Evolutionary conservation across 306 rosid genomes (phyloP).

Genomic region (Acacia crassicarpa): DNA sequence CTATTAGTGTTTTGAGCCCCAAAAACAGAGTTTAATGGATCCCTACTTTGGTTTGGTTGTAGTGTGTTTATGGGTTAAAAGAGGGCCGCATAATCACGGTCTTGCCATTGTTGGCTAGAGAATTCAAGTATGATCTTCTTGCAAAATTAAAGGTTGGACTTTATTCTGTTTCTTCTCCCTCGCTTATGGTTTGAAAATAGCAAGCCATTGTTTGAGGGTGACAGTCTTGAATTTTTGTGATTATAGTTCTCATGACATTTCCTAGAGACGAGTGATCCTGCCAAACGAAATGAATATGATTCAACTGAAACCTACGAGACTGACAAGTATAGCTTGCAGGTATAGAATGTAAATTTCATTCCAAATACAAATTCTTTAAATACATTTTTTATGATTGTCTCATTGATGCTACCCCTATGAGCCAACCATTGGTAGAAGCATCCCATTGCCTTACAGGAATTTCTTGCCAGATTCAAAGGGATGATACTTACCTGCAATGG

Average conservation of each 20-base stretch:
- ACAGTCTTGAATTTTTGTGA: too few relatives aligned
- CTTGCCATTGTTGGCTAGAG: background rate
- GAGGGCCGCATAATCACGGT: background rate
- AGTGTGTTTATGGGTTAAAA: background rate
- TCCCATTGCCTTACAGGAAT: constrained; percentile 52
- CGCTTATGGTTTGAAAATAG: constrained; percentile 20
- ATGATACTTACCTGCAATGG: constrained; percentile 89
- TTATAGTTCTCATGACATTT: too few relatives aligned
- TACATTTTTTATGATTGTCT: constrained; percentile 20
- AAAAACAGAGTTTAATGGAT: background rate
- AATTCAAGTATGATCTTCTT: constrained; percentile 1
- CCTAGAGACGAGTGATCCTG: constrained; percentile 44
- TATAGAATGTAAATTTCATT: constrained; percentile 27
- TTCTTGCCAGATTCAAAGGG: constrained; percentile 76
- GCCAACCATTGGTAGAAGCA: background rate
- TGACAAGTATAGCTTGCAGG: constrained; percentile 73
- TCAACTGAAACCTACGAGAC: constrained; percentile 63
- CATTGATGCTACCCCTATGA: background rate
- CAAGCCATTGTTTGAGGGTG: background rate
- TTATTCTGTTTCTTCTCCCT: background rate
- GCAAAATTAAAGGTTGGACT: constrained; percentile 8
- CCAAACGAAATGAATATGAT: constrained; percentile 65
- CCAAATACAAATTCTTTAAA: constrained; percentile 3
- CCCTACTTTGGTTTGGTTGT: background rate
- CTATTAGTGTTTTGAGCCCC: background rate